phyloP scores from a whole-genome alignment of 202 grass and related monocot species.

The Zizania palustris region DNA sequence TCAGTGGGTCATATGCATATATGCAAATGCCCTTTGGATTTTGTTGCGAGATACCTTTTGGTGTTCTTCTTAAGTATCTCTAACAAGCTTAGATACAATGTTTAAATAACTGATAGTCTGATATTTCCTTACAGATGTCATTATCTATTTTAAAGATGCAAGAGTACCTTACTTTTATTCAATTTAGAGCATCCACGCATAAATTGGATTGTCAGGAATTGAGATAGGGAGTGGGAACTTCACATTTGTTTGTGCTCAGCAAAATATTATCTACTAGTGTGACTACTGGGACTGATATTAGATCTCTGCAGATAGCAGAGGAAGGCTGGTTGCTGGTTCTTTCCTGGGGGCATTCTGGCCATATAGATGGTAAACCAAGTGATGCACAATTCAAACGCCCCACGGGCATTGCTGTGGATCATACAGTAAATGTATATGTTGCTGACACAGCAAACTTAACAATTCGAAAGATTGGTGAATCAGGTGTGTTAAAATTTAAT shows the following conservation, averaged over 20 bases:
- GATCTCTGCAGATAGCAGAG: conserved; percentile 84
- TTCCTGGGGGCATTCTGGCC: conserved; percentile 86
- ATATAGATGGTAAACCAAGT: conserved; percentile 89
- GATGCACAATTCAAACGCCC: conserved; percentile 93
- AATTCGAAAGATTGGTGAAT: conserved; percentile 87
- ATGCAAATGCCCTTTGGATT: neutral
- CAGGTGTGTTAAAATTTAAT: conserved; percentile 48
- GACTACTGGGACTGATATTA: conserved; percentile 34
- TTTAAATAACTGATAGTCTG: neutral
- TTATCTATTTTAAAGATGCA: neutral
- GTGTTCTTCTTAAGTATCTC: neutral
- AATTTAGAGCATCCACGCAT: neutral
- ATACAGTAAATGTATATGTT: conserved; percentile 95
- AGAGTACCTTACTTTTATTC: neutral
- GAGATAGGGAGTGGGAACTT: neutral
- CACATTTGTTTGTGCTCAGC: neutral
- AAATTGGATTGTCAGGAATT: neutral
- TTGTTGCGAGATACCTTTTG: neutral
- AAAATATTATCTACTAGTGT: conserved; percentile 16
- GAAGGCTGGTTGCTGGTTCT: conserved; percentile 82
- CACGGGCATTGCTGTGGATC: conserved; percentile 85
- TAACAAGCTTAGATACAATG: neutral
- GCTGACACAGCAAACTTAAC: conserved; percentile 94
- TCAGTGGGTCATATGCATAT: neutral
- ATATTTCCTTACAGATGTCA: neutral